These are phyloP conservation scores for Ophiosphaerella herpotricha DNA, from an alignment of 2,329 filamentous ascomycete genomes.

Conservation along the genomic window DNA sequence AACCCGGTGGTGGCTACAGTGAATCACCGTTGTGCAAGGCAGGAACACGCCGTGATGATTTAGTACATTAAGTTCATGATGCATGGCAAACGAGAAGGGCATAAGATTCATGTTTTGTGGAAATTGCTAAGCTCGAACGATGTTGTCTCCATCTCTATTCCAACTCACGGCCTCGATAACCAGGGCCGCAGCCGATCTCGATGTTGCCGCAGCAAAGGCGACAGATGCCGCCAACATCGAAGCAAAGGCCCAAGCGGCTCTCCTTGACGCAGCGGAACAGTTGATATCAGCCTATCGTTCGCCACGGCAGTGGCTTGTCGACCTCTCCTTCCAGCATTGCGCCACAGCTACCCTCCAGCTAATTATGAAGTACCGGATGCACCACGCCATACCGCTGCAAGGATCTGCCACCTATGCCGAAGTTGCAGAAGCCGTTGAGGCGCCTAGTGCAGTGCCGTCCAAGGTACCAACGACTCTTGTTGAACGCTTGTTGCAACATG, in stretches of 20 bases:
- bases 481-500: constrained; percentile 1
- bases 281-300: background rate
- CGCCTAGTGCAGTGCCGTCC: background rate
- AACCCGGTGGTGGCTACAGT: too few species aligned
- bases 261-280: background rate
- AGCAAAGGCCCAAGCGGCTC: background rate
- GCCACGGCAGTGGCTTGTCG: background rate
- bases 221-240: background rate
- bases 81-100: background rate
- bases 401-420: background rate
- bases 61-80: background rate
- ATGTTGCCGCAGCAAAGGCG: background rate
- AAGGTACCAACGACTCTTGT: background rate
- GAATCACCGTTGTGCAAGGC: too few species aligned
- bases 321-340: constrained; percentile 3
- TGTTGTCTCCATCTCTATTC: background rate
- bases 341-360: constrained; percentile 1
- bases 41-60: too few species aligned
- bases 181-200: background rate
- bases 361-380: constrained; percentile 1
- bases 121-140: background rate
- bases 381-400: constrained; percentile 1
- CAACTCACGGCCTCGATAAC: background rate
- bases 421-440: background rate
- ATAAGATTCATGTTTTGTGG: background rate